Percentiles rank a stretch among this genome's conserved stretches.
Evolutionary conservation across 495 filamentous ascomycete genomes (phyloP).

Genomic region (Aspergillus wentii): DNA sequence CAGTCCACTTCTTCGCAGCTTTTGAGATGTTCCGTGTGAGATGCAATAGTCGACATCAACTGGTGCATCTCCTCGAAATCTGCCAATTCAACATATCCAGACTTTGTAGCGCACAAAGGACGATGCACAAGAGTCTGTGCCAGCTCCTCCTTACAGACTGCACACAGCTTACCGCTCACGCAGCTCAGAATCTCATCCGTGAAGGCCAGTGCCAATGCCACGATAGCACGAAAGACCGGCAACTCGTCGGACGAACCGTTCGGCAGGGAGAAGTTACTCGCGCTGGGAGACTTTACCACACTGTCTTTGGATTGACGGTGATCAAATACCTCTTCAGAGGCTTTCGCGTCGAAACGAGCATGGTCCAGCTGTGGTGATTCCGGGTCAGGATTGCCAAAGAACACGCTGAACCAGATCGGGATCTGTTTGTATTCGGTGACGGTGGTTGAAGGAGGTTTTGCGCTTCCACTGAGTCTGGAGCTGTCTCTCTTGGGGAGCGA

Average conservation of each 20-base stretch:
- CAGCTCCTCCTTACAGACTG: neutral
- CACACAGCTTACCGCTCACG: neutral
- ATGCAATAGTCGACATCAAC: slow-evolving; percentile 4
- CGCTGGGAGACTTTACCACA: neutral
- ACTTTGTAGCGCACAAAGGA: slow-evolving; percentile 1
- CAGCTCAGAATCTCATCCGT: neutral
- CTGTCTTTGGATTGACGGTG: neutral
- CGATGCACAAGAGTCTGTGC: neutral
- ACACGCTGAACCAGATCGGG: slow-evolving; percentile 6
- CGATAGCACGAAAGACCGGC: neutral
- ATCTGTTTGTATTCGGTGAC: no score
- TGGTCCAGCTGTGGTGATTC: neutral
- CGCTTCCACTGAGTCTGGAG: neutral
- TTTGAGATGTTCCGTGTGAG: neutral
- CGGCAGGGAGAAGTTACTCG: no score
- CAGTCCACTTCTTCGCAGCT: neutral
- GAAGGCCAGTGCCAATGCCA: neutral
- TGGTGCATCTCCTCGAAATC: neutral
- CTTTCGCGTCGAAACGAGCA: neutral
- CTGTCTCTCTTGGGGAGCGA: no score
- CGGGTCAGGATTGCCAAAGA: slow-evolving; percentile 1
- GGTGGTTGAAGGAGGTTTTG: no score
- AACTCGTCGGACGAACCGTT: no score
- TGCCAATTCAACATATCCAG: slow-evolving; percentile 2
- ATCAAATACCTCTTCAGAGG: slow-evolving; percentile 3